A percentile compares a stretch with the other conserved stretches of the same genome.
These are phyloP conservation scores for Candida broadrunensis DNA, from an alignment of 805 yeast species.

Conservation along the genomic window DNA sequence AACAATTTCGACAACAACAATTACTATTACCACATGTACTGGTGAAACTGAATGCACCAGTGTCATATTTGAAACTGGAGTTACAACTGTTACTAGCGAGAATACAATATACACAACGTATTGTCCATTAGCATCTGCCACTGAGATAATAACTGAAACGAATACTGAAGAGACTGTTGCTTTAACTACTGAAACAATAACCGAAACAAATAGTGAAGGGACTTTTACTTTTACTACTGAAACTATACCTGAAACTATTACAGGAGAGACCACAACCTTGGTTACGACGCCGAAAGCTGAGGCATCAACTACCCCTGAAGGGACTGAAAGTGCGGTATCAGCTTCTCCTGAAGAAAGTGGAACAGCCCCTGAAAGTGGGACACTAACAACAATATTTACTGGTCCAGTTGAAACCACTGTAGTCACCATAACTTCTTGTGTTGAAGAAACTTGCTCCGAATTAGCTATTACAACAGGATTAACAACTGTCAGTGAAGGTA, in stretches of 20 bases:
- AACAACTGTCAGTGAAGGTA: neutral
- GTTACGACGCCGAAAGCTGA: too few relatives aligned
- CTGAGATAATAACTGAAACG: neutral
- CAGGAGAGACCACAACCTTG: too few relatives aligned
- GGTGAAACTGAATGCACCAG: neutral
- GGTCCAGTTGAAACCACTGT: too few relatives aligned
- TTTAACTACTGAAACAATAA: neutral
- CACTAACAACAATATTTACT: too few relatives aligned
- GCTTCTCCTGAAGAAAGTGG: too few relatives aligned
- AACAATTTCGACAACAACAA: neutral
- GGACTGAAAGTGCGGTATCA: too few relatives aligned
- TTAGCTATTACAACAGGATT: neutral
- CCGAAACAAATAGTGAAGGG: neutral
- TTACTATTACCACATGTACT: neutral
- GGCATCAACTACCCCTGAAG: too few relatives aligned
- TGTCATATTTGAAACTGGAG: neutral
- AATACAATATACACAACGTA: neutral
- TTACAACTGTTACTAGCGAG: neutral
- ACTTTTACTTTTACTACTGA: neutral
- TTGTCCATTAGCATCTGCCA: neutral
- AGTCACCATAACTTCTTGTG: neutral
- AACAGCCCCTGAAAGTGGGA: too few relatives aligned
- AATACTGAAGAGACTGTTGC: neutral
- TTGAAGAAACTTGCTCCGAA: neutral
- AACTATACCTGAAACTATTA: too few relatives aligned